Evolutionary conservation across 2,329 filamentous ascomycete species (phyloP).

Genomic region (Aspergillus ibericus): DNA sequence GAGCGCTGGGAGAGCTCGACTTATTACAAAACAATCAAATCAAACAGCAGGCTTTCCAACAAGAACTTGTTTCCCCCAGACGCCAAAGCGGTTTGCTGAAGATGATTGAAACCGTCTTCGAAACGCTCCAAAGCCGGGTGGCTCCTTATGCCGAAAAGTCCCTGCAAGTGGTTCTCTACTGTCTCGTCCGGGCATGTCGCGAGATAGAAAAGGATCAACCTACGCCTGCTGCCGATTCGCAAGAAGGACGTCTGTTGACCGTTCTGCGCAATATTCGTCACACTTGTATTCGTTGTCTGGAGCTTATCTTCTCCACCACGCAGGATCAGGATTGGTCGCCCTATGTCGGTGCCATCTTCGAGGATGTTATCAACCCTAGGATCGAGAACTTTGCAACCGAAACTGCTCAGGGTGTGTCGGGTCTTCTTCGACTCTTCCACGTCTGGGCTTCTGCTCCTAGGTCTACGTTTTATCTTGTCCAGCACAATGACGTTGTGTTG

Average conservation of each 20-base stretch:
- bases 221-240: conserved; percentile 26
- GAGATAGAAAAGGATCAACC: conserved; percentile 39
- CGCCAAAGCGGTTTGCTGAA: conserved; percentile 91
- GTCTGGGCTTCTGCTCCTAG: conserved; percentile 72
- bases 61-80: conserved; percentile 64
- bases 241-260: conserved; percentile 33
- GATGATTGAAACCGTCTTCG: conserved; percentile 84
- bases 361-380: conserved; percentile 73
- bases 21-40: conserved; percentile 56
- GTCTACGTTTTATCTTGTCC: conserved; percentile 68
- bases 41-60: conserved; percentile 55
- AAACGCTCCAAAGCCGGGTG: conserved; percentile 75
- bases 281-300: conserved; percentile 75
- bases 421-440: conserved; percentile 74
- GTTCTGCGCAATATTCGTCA: conserved; percentile 53
- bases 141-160: conserved; percentile 66
- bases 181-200: conserved; percentile 69
- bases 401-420: conserved; percentile 86
- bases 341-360: conserved; percentile 70
- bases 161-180: conserved; percentile 77
- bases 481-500: conserved; percentile 61
- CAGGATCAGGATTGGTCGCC: conserved; percentile 68
- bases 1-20: conserved; percentile 62
- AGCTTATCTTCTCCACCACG: conserved; percentile 73
- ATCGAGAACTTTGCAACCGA: conserved; percentile 77